Evolutionary conservation across 139 green algal genomes (phyloP).

Genomic region (Gonium pectorale): DNA sequence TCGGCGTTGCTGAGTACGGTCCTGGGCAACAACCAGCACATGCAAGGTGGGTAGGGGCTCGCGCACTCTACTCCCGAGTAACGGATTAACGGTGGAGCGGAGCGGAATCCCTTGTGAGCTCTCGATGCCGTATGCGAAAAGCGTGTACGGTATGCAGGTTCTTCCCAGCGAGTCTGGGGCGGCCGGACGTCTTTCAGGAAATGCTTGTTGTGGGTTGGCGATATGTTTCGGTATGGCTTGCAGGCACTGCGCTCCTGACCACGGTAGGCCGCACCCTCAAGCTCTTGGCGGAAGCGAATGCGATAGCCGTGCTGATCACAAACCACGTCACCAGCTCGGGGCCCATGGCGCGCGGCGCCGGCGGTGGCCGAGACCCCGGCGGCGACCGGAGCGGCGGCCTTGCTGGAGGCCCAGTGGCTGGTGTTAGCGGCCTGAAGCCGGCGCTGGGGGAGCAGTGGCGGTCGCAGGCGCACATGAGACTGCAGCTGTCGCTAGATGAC

Average conservation of each 20-base stretch:
- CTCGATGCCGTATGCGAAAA: too few relatives aligned
- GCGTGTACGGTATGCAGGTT: too few relatives aligned
- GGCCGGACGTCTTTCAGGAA: too few relatives aligned
- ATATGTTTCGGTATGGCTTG: too few relatives aligned
- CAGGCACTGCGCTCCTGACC: constrained; percentile 57
- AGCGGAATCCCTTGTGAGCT: too few relatives aligned
- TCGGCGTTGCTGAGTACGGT: constrained; percentile 57
- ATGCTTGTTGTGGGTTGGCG: too few relatives aligned
- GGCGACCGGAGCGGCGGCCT: background rate
- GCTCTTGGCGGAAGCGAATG: constrained; percentile 37
- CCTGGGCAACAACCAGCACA: constrained; percentile 56
- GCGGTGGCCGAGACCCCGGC: background rate
- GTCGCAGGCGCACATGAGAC: constrained; percentile 44
- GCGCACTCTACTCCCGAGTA: too few relatives aligned
- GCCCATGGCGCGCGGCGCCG: background rate
- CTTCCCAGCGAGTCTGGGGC: too few relatives aligned
- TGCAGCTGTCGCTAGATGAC: constrained; percentile 45
- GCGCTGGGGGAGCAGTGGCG: constrained; percentile 73
- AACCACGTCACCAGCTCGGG: constrained; percentile 61
- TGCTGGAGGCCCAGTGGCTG: background rate
- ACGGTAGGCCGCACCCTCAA: constrained; percentile 43
- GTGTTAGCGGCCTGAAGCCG: constrained; percentile 39
- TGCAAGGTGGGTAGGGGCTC: constrained; percentile 51
- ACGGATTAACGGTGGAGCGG: too few relatives aligned
- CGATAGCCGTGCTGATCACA: constrained; percentile 60